Conservation (phyloP, 1,284 basidiomycete genomes). For the Pholiota adiposa region DNA sequence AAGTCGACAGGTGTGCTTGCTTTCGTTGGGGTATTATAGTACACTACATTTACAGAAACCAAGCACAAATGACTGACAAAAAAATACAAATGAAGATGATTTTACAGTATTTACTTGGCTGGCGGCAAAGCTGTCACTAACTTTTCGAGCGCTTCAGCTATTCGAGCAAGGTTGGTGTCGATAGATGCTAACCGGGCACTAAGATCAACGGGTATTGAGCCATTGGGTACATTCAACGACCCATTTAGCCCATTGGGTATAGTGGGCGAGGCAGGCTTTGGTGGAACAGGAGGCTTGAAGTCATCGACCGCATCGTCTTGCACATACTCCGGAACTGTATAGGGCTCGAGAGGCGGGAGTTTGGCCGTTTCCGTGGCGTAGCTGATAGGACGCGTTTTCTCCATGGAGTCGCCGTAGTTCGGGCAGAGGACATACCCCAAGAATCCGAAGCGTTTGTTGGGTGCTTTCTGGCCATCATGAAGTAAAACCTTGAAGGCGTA, state of each 20-base stretch:
- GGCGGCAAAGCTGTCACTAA: conserved; percentile 15
- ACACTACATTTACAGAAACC: too few species aligned
- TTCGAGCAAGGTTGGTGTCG: conserved; percentile 34
- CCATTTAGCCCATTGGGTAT: not conserved
- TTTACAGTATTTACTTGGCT: not conserved
- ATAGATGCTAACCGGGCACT: conserved; percentile 33
- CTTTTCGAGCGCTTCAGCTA: conserved; percentile 36
- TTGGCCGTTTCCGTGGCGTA: conserved; percentile 37
- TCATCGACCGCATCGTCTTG: conserved; percentile 32
- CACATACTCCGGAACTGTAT: conserved; percentile 14
- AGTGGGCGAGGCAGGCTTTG: conserved; percentile 25
- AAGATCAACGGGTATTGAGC: conserved; percentile 28
- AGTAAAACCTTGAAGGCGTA: conserved; percentile 46
- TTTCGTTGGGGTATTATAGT: too few species aligned
- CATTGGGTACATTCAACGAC: not conserved
- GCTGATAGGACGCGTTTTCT: conserved; percentile 33
- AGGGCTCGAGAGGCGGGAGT: conserved; percentile 30
- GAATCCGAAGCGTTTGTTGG: conserved; percentile 29
- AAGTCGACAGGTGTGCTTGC: too few species aligned
- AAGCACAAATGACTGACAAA: too few species aligned
- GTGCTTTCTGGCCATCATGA: conserved; percentile 28
- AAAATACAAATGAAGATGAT: not conserved
- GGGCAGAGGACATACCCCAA: conserved; percentile 40
- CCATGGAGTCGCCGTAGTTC: conserved; percentile 33
- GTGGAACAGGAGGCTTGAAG: conserved; percentile 30